These are phyloP conservation scores for Cyclostephanos tholiformis DNA, from an alignment of 108 stramenopile genomes.

Conservation along the genomic window DNA sequence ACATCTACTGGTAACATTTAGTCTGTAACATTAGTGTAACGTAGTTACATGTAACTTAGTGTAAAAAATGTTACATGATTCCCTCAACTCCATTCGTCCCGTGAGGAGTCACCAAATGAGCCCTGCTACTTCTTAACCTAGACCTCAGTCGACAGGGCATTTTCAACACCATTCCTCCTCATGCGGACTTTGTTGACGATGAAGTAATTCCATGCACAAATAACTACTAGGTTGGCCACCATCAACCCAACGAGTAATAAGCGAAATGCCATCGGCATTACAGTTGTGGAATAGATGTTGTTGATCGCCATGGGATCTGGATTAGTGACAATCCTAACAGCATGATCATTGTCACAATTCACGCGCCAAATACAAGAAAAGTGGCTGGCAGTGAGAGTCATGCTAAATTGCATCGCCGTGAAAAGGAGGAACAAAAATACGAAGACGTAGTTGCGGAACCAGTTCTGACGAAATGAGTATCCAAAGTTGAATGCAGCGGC, in stretches of 20 bases:
- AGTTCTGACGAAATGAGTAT: slow-evolving; percentile 41
- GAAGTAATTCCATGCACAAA: slow-evolving; percentile 57
- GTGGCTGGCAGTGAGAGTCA: slow-evolving; percentile 42
- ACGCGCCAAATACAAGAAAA: slow-evolving; percentile 67
- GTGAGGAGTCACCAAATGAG: too few relatives aligned
- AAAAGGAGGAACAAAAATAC: slow-evolving; percentile 45
- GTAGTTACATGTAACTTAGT: too few relatives aligned
- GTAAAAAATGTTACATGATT: too few relatives aligned
- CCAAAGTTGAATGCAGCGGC: slow-evolving; percentile 69
- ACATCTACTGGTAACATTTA: too few relatives aligned
- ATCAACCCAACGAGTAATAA: slow-evolving; percentile 53
- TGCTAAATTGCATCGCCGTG: slow-evolving; percentile 34
- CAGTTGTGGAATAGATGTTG: slow-evolving; percentile 65
- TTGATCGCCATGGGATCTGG: slow-evolving; percentile 42
- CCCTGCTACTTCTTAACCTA: too few relatives aligned
- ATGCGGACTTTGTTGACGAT: slow-evolving; percentile 46
- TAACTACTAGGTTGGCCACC: slow-evolving; percentile 50
- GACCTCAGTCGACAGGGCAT: too few relatives aligned
- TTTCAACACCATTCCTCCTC: too few relatives aligned
- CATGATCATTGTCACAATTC: slow-evolving; percentile 66
- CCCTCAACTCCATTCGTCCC: too few relatives aligned
- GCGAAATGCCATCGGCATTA: slow-evolving; percentile 64
- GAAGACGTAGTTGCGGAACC: slow-evolving; percentile 60
- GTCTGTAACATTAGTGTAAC: too few relatives aligned
- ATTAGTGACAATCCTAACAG: slow-evolving; percentile 34